A percentile compares a stretch with the other conserved stretches of the same genome.
Evolutionary conservation across 2,329 filamentous ascomycete species (phyloP).

Genomic region (Endoconidiophora polonica): DNA sequence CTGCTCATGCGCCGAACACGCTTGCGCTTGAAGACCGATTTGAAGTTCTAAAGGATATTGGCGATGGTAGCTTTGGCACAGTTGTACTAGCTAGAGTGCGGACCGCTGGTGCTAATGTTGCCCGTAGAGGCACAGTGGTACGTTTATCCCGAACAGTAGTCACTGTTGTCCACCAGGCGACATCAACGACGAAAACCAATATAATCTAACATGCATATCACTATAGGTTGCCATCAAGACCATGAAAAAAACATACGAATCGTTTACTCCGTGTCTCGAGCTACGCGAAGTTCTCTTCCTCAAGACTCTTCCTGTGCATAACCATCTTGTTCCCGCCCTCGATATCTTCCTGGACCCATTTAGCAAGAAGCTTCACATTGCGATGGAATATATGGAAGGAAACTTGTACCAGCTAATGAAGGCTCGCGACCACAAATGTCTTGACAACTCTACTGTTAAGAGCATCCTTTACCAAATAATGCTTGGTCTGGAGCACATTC

Average conservation of each 20-base stretch:
- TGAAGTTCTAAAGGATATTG: conserved; percentile 93
- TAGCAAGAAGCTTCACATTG: conserved; percentile 91
- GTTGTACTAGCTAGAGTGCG: conserved; percentile 84
- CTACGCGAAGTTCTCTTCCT: conserved; percentile 94
- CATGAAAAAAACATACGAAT: conserved; percentile 99
- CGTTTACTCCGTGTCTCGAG: conserved; percentile 75
- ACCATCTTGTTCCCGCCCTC: conserved; percentile 87
- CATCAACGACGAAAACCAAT: too few relatives aligned
- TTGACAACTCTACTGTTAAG: conserved; percentile 86
- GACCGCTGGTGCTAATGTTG: conserved; percentile 74
- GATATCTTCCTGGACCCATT: conserved; percentile 97
- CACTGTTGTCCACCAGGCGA: too few relatives aligned
- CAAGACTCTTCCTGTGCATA: conserved; percentile 69
- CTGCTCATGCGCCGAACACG: conserved; percentile 33
- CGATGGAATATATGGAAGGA: conserved; percentile 99
- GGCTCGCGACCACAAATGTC: conserved; percentile 81
- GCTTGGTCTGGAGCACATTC: conserved; percentile 89
- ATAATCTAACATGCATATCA: not conserved
- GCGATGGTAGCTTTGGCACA: conserved; percentile 96
- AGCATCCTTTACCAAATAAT: conserved; percentile 97
- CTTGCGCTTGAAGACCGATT: conserved; percentile 80
- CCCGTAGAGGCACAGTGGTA: conserved; percentile 84
- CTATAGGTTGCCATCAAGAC: conserved; percentile 91
- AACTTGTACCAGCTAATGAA: conserved; percentile 99
- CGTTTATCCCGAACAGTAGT: conserved; percentile 21